Percentiles rank a stretch among this genome's conserved stretches.
These are phyloP conservation scores for Apophysomyces ossiformis DNA, from an alignment of 371 early-diverging fungal genomes.

Conservation along the genomic window DNA sequence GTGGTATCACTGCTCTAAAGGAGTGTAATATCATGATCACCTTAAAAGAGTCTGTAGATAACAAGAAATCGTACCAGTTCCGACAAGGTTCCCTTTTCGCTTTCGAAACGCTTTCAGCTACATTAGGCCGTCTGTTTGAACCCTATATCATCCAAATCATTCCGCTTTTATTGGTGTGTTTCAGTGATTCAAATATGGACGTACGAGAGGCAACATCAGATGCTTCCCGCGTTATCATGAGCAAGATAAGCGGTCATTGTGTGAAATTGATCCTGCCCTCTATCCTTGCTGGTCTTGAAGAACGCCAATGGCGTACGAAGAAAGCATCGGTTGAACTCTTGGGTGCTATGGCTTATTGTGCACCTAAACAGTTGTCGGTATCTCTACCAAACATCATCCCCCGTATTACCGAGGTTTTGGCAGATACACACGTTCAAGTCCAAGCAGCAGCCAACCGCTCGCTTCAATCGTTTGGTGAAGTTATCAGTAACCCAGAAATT, in stretches of 20 bases:
- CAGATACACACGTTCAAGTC: slow-evolving; percentile 94
- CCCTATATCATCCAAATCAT: slow-evolving; percentile 96
- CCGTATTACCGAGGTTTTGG: slow-evolving; percentile 85
- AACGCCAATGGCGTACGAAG: slow-evolving; percentile 96
- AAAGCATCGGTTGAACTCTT: slow-evolving; percentile 95
- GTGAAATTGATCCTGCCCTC: slow-evolving; percentile 95
- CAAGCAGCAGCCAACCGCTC: slow-evolving; percentile 89
- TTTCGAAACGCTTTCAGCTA: slow-evolving; percentile 86
- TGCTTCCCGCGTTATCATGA: slow-evolving; percentile 94
- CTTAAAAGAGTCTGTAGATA: slow-evolving; percentile 85
- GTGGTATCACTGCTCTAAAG: slow-evolving; percentile 87
- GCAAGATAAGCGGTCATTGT: slow-evolving; percentile 93
- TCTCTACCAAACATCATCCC: slow-evolving; percentile 94
- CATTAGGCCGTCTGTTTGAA: slow-evolving; percentile 93
- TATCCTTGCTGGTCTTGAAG: slow-evolving; percentile 84
- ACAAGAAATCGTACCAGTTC: slow-evolving; percentile 70
- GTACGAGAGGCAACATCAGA: slow-evolving; percentile 95
- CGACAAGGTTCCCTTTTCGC: slow-evolving; percentile 96
- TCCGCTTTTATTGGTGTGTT: slow-evolving; percentile 86
- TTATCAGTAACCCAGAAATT: slow-evolving; percentile 98
- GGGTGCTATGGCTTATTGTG: slow-evolving; percentile 95
- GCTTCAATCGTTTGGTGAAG: slow-evolving; percentile 86
- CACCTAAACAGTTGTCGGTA: slow-evolving; percentile 93
- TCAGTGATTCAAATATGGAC: slow-evolving; percentile 83
- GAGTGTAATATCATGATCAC: slow-evolving; percentile 81